Base-by-base conservation (phyloP, 441 rosid genomes). In the Kokia cookei region DNA sequence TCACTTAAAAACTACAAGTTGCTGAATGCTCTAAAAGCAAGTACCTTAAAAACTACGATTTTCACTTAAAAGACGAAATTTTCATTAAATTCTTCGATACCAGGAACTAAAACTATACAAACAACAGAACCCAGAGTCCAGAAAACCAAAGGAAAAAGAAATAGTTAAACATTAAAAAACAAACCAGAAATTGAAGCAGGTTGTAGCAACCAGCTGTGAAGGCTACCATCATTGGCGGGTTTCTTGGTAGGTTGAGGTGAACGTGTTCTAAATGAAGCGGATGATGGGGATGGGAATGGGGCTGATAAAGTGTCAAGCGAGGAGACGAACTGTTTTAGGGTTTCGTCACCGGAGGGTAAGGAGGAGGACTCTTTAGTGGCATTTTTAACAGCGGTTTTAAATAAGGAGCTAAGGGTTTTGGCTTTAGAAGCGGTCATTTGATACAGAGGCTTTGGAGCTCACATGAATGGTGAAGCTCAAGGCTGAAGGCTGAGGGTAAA, bases 391-490 rank as follows among this genome's bases (percentile, higher is more conserved):
- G 73, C 62, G 2, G 77, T 27, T 48, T 64, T 74, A 57, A 81
- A 63, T 42, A 86, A 54, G 11, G 79, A 47, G 67, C 54, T 50
- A 9, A 82, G 74, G 24, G 8, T 5, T 64, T 77, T 75, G 57
- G 62, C 59, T 35, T 62, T 81, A 47, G 83, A 61, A 48, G 42
- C 35, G n/a, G 78, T 26, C 83, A 81, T 81, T 68, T 73, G 72
- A 66, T 42, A 32, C 29, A 53, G 12, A n/a, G 19, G 22, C 15
- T 51, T 51, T 69, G 47, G 13, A 68, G 47, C 47, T 50, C 61
- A 69, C n/a, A 10, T 17, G 47, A 69, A 50, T 10, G 59, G 27
- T n/a, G 43, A 26, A n/a, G n/a, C n/a, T n/a, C n/a, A n/a, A n/a
- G n/a, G 27, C 51, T 47, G 5, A 14, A 51, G 22, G 55, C 55